These are phyloP conservation scores for Ormosia emarginata DNA, from an alignment of 306 rosid genomes.

Conservation along the genomic window DNA sequence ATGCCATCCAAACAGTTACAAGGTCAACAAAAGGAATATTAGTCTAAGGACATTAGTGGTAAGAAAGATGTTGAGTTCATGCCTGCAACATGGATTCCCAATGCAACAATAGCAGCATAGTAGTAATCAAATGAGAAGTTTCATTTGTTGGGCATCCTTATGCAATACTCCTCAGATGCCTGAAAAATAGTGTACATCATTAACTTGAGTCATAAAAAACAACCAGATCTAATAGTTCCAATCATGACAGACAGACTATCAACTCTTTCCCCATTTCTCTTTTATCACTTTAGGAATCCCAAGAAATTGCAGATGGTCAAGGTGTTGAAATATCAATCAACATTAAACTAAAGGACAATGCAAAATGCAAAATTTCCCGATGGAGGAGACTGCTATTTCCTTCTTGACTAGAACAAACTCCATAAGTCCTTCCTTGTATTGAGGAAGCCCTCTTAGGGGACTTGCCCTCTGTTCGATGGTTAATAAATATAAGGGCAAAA, in stretches of 20 bases:
- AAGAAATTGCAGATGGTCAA: background rate
- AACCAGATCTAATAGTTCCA: background rate
- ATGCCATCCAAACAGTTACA: slow-evolving; percentile 13
- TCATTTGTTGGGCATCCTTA: slow-evolving; percentile 87
- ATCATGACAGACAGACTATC: background rate
- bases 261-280: background rate
- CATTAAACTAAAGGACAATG: background rate
- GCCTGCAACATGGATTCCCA: slow-evolving; percentile 71
- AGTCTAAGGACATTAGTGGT: background rate
- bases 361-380: background rate
- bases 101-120: slow-evolving; percentile 39
- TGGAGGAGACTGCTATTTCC: background rate
- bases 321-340: background rate
- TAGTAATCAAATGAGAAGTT: slow-evolving; percentile 77
- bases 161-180: slow-evolving; percentile 64
- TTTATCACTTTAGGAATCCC: background rate
- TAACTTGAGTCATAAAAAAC: slow-evolving; percentile 3
- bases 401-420: background rate
- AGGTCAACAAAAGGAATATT: background rate
- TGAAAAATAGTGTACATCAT: slow-evolving; percentile 20
- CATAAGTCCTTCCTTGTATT: background rate
- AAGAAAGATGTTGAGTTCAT: slow-evolving; percentile 25
- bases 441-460: background rate
- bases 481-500: slow-evolving; percentile 23
- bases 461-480: background rate